A percentile compares a stretch with the other conserved stretches of the same genome.
phyloP scores from a whole-genome alignment of 2,329 filamentous ascomycete species.

The Cladorrhinum sp. region DNA sequence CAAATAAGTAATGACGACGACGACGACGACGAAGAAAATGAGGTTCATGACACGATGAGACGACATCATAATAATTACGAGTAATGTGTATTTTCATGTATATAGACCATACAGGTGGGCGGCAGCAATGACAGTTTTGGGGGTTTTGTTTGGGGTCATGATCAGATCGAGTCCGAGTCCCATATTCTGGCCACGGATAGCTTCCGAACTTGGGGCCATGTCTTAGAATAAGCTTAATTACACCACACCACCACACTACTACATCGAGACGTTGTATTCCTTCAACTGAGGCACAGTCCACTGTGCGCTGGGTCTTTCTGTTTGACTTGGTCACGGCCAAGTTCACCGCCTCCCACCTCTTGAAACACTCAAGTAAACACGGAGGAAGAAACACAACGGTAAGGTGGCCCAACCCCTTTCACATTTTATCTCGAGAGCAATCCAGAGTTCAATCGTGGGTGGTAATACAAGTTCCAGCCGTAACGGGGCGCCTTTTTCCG shows the following conservation, averaged over 20 bases:
- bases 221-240: not conserved
- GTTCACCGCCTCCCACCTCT: not conserved
- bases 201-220: not conserved
- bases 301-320: not conserved
- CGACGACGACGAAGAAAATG: constrained; percentile 5
- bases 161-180: not conserved
- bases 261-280: not conserved
- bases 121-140: not conserved
- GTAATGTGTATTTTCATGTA: not conserved
- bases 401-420: not conserved
- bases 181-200: not conserved
- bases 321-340: not conserved
- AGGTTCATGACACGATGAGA: not conserved
- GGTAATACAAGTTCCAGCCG: not conserved
- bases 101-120: not conserved
- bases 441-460: not conserved
- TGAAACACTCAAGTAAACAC: not conserved
- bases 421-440: not conserved
- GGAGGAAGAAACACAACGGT: not conserved
- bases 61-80: not conserved
- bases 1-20: constrained; percentile 4
- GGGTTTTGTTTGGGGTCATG: not conserved
- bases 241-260: not conserved
- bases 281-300: not conserved
- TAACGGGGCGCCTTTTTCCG: not conserved